phyloP scores from a whole-genome alignment of 2,329 filamentous ascomycete species.

The Colletotrichum costaricense region DNA sequence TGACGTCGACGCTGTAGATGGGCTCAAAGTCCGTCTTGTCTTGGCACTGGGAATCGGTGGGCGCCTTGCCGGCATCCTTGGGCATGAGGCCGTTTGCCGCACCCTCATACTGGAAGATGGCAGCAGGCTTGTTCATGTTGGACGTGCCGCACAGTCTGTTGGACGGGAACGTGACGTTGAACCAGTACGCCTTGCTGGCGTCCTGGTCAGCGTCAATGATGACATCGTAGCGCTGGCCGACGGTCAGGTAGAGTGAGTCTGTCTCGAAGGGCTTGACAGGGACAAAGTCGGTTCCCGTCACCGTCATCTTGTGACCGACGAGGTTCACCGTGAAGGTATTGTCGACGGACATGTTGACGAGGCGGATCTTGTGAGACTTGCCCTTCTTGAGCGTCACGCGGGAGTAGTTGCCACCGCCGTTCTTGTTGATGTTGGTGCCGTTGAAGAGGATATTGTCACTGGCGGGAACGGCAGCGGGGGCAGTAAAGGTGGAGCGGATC shows the following conservation, averaged over 20 bases:
- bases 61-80: conserved; percentile 42
- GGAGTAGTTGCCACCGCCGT: conserved; percentile 44
- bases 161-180: conserved; percentile 49
- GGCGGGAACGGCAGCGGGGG: conserved; percentile 33
- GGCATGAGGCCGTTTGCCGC: conserved; percentile 43
- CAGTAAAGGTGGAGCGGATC: conserved; percentile 38
- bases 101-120: conserved; percentile 52
- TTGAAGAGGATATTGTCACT: conserved; percentile 56
- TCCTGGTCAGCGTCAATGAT: conserved; percentile 48
- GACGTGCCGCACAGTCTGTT: conserved; percentile 47
- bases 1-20: conserved; percentile 42
- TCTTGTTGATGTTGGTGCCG: conserved; percentile 51
- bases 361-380: conserved; percentile 67
- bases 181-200: conserved; percentile 42
- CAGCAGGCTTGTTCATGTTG: conserved; percentile 47
- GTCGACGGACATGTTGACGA: conserved; percentile 68
- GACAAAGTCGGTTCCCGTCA: conserved; percentile 75
- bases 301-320: conserved; percentile 69
- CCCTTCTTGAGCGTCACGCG: conserved; percentile 63
- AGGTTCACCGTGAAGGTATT: conserved; percentile 66
- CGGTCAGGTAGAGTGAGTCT: conserved; percentile 69
- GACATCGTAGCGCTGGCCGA: conserved; percentile 62
- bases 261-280: conserved; percentile 72
- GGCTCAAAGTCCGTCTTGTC: conserved; percentile 40
- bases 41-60: conserved; percentile 38